Evolutionary conservation across 2,329 filamentous ascomycete species (phyloP), one percentile per base, ranked within the genome.

Genomic region (Juglanconis oblonga): DNA sequence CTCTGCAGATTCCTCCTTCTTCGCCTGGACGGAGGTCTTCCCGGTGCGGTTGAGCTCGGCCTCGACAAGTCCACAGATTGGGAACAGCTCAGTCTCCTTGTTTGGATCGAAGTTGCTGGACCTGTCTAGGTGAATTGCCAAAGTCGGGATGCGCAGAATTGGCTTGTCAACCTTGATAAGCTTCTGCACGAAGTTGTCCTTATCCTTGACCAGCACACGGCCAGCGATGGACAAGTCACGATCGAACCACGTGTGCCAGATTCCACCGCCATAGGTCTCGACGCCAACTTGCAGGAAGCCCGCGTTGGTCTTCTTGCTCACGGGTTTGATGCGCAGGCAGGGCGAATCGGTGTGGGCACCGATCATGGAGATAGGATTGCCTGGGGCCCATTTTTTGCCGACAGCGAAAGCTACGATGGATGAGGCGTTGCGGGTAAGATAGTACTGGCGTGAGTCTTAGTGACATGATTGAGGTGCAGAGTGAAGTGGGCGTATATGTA

Each of bases 181-280:
- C 75, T 89, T 93, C 76, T 92, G 89, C 64, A 87, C 85, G 65
- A 96, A 90, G 65, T 84, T 87, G 55, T 90, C 91, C 61, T 90
- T 83, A 59, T 87, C 87, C 67, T 84, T 87, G 58, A 95, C 90
- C 80, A 98, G 88, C 13, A 91, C 91, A 62, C 95, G 85, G 8
- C 95, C 95, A 36, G 95, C 95, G 57, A 98, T 87, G 68, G 91
- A 90, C 64, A 99, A 79, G 73, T 99, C 95, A 54, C 95, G 88
- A 74, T 99, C 95, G 71, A 99, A 99, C 95, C 90, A 99, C 51
- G 91, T 96, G 76, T 97, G 93, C 94, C 94, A 98, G 70, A 98
- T 88, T 58, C 95, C 95, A 63, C 95, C 95, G 56, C 95, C 95
- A 71, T 99, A 99, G 1, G 92, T 94, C 80, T 99, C 95, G 55